Conservation (phyloP, 352 stramenopile species). For the Pythium vanterpoolii region DNA sequence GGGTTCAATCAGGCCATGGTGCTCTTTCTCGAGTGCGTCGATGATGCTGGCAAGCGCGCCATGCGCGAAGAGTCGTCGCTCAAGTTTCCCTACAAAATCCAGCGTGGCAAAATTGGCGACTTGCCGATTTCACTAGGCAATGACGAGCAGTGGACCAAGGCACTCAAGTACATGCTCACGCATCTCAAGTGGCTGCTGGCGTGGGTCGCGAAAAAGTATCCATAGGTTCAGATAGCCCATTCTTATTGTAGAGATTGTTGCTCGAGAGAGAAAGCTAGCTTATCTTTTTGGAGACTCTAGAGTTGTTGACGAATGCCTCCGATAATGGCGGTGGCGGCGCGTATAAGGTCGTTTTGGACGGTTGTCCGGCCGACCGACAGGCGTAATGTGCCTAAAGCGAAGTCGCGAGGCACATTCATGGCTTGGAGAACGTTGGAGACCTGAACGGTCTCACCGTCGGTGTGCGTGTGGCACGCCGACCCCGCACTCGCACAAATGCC, state of each 20-base stretch:
- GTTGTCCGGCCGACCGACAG: constrained; percentile 93
- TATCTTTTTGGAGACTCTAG: constrained; percentile 10
- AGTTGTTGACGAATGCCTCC: constrained; percentile 39
- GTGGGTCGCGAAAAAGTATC: constrained; percentile 89
- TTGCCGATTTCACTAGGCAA: constrained; percentile 84
- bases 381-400: constrained; percentile 91
- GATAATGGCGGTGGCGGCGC: constrained; percentile 81
- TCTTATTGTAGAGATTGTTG: constrained; percentile 4
- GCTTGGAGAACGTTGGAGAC: constrained; percentile 91
- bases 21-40: constrained; percentile 88
- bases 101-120: constrained; percentile 88
- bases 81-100: constrained; percentile 90
- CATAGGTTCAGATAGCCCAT: constrained; percentile 16
- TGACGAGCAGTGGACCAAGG: constrained; percentile 90
- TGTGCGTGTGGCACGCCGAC: constrained; percentile 92
- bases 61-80: constrained; percentile 88
- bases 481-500: constrained; percentile 90
- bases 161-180: constrained; percentile 79
- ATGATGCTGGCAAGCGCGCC: constrained; percentile 79
- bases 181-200: constrained; percentile 90
- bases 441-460: constrained; percentile 39
- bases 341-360: constrained; percentile 83
- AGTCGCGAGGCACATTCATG: constrained; percentile 89
- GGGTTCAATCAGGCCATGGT: constrained; percentile 92
- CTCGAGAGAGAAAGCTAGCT: neutral